Percentiles rank a stretch among this genome's conserved stretches.
phyloP scores from a whole-genome alignment of 208 protist species.

The Wallacemonas collosoma region DNA sequence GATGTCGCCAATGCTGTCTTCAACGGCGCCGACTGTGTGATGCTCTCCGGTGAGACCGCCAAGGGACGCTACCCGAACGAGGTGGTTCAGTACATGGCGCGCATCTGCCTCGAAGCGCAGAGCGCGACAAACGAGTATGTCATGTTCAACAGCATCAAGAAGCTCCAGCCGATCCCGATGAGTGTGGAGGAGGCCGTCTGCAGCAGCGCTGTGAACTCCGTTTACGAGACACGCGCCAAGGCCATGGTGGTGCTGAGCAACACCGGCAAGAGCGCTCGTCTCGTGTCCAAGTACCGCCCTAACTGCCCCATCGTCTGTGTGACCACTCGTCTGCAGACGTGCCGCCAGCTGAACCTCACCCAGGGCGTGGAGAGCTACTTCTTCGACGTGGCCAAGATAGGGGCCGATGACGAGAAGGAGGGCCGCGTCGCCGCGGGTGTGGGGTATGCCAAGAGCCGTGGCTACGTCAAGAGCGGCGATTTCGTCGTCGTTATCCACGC shows the following conservation, averaged over 20 bases:
- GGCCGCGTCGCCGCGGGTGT: conserved; percentile 69
- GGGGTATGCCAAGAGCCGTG: conserved; percentile 57
- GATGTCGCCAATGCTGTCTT: conserved; percentile 98
- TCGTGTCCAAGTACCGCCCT: conserved; percentile 97
- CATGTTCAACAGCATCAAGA: conserved; percentile 87
- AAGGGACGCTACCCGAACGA: conserved; percentile 97
- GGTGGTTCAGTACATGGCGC: conserved; percentile 95
- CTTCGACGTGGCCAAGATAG: conserved; percentile 67
- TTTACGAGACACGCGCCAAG: conserved; percentile 90
- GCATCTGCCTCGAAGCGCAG: conserved; percentile 91
- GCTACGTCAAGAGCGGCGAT: conserved; percentile 62
- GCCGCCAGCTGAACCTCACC: conserved; percentile 86
- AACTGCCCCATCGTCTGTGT: conserved; percentile 94
- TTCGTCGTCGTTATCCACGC: conserved; percentile 78
- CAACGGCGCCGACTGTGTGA: conserved; percentile 99
- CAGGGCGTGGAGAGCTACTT: conserved; percentile 80
- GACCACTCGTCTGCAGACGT: conserved; percentile 82
- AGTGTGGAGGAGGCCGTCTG: conserved; percentile 92
- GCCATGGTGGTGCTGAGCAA: conserved; percentile 94
- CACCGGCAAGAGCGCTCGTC: conserved; percentile 90
- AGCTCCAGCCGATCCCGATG: conserved; percentile 82
- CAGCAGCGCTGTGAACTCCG: conserved; percentile 93
- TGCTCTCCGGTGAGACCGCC: conserved; percentile 99
- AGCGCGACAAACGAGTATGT: conserved; percentile 75
- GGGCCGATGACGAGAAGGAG: conserved; percentile 71